Base-by-base conservation (phyloP, 805 yeast genomes). In the Candida saitoana region DNA sequence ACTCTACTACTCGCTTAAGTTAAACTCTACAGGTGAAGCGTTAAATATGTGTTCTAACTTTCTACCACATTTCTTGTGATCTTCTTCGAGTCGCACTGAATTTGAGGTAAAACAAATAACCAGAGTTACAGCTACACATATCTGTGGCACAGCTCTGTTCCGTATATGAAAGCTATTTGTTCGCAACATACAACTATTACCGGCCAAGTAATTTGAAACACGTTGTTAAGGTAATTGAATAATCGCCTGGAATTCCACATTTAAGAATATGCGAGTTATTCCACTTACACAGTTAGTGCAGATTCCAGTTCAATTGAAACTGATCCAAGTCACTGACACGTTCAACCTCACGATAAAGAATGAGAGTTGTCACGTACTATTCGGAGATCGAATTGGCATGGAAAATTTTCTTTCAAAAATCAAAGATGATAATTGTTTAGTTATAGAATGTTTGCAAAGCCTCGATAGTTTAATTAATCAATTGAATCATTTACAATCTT, bases 351-450 rank as follows among this genome's bases (percentile, higher is more conserved):
- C 12, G 3, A 38, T 48, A 9, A 11, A 8, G 2, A 42, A 39
- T 32, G 42, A 49, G 34, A 14, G 33, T 3, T 46, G 48, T 18
- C 53, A 49, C 27, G 18, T 47, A 9, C 18, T 47, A 18, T 49
- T 47, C 19, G 9, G 30, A n/a, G 40, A 34, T 22, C 34, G 34
- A 18, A 35, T 34, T 11, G 32, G 25, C 4, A 43, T 46, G 39
- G 15, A 19, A 14, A 20, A 32, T n/a, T 40, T 42, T 15, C 30
- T 41, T 24, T 7, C 12, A 5, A 17, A 16, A 6, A 12, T 14
- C 8, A 17, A 14, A 6, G 14, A 11, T 5, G 14, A 24, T 9
- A n/a, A 36, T 22, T 36, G 38, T 24, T 12, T 36, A 6, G n/a
- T 36, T 7, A 8, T 36, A 20, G 38, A 36, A 24, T 36, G 38